Percentiles rank a stretch among this genome's conserved stretches.
Conservation (phyloP, 2,329 filamentous ascomycete genomes). For the Pseudogymnoascus sp. region DNA sequence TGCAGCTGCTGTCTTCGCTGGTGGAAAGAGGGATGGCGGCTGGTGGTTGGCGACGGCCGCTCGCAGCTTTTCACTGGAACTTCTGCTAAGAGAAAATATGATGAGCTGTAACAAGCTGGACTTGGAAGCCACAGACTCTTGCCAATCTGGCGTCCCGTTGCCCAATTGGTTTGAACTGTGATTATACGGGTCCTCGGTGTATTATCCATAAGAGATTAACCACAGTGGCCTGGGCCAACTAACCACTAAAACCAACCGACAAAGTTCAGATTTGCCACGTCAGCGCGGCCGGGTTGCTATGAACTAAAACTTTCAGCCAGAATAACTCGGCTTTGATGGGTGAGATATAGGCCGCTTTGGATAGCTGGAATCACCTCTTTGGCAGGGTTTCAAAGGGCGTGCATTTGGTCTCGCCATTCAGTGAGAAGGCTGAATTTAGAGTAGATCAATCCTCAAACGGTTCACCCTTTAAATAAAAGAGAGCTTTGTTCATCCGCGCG, state of each 20-base stretch:
- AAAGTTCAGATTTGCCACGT: too few species aligned
- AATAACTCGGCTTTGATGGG: background rate
- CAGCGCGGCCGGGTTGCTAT: too few species aligned
- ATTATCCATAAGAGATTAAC: background rate
- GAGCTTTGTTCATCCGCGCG: background rate
- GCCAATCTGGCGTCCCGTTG: slow-evolving; percentile 8
- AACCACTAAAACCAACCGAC: too few species aligned
- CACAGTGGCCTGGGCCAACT: too few species aligned
- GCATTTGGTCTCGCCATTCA: too few species aligned
- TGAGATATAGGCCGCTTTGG: background rate
- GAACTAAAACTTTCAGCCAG: background rate
- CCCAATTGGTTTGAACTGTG: background rate
- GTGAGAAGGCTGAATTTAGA: background rate
- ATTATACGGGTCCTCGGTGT: background rate
- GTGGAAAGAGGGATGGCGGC: slow-evolving; percentile 9
- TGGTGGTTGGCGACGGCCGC: background rate
- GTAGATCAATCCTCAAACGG: background rate
- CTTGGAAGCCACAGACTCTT: too few species aligned
- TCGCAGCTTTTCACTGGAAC: background rate
- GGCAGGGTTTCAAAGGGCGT: too few species aligned
- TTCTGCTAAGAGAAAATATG: background rate
- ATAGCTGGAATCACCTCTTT: too few species aligned
- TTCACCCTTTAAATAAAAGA: background rate
- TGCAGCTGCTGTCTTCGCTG: slow-evolving; percentile 10
- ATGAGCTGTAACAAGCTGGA: background rate